Evolutionary conservation across 805 yeast genomes (phyloP), one percentile per base, ranked within the genome.

Genomic region (Lipomyces oligophaga): DNA sequence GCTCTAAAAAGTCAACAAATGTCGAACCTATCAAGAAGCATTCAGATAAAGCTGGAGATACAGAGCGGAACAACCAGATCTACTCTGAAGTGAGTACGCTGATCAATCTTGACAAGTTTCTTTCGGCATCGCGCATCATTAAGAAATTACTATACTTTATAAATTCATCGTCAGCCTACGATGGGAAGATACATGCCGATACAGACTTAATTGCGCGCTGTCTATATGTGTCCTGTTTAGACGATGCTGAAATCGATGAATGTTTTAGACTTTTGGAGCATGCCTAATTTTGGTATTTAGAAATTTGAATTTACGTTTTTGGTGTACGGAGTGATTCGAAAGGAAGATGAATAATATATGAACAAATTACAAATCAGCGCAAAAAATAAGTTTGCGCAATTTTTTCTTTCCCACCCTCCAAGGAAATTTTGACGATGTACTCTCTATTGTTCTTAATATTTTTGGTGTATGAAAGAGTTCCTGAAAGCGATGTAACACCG

Each of bases 81-180:
- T n/a, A n/a, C n/a, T n/a, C n/a, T n/a, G n/a, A n/a, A n/a, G n/a
- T n/a, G n/a, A n/a, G n/a, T n/a, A 28, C 35, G 45, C 56, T 85
- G 42, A 74, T 90, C 52, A 88, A 89, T 62, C 81, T 89, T 61
- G 80, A 83, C 38, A 83, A 87, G 55, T 85, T 84, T 66, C 73
- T 82, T 51, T 79, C 82, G 3, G 75, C 86, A 6, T 87, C 95
- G 3, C 77, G 78, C 50, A 80, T 87, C 39, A 86, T 86, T 30
- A 83, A 84, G 62, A 78, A 81, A 7, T 74, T 89, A 45, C 75
- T 87, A 31, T 85, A 84, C 60, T 78, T 83, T 59, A 85, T 89
- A 41, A 95, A 86, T 60, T 86, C 96, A 88, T 79, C 95, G 0
- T 73, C 73, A 38, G 72, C 82, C 48, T 89, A 87, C 68, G 45